Percentiles rank a stretch among this genome's conserved stretches.
Evolutionary conservation across 2,329 filamentous ascomycete genomes (phyloP).

Genomic region (Kalmusia sp.): DNA sequence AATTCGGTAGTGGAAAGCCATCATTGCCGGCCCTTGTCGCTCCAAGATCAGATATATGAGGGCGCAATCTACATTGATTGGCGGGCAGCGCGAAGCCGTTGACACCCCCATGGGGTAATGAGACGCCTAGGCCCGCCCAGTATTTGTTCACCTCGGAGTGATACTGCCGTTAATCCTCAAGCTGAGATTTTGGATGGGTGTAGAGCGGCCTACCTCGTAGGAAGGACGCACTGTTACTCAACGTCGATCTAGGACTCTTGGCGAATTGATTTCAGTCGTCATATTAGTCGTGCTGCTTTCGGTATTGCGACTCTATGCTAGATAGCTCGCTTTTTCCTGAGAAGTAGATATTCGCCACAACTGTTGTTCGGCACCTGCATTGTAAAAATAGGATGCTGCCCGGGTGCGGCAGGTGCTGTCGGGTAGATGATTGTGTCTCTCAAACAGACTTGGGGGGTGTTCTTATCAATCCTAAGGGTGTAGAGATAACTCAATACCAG

Average conservation of each 20-base stretch:
- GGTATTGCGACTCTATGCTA: too few relatives aligned
- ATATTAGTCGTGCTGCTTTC: background rate
- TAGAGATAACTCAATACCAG: too few relatives aligned
- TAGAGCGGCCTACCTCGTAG: background rate
- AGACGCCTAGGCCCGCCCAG: background rate
- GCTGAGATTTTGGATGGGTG: background rate
- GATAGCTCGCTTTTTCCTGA: too few relatives aligned
- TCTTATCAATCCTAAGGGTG: too few relatives aligned
- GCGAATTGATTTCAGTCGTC: background rate
- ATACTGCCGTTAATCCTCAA: conserved; percentile 5
- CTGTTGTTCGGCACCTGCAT: too few relatives aligned
- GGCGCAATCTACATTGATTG: background rate
- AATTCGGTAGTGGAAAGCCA: conserved; percentile 27
- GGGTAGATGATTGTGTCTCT: too few relatives aligned
- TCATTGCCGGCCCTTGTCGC: background rate
- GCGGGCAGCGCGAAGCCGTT: background rate
- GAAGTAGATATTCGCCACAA: too few relatives aligned
- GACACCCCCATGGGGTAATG: background rate
- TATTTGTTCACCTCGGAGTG: background rate
- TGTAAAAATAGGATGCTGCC: too few relatives aligned
- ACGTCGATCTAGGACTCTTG: background rate
- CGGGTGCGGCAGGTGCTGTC: too few relatives aligned
- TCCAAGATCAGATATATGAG: background rate
- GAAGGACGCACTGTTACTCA: background rate
- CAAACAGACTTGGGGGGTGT: too few relatives aligned